Evolutionary conservation across 331 rosid genomes (phyloP), one percentile per base, ranked within the genome.

Genomic region (Malus hybrid): DNA sequence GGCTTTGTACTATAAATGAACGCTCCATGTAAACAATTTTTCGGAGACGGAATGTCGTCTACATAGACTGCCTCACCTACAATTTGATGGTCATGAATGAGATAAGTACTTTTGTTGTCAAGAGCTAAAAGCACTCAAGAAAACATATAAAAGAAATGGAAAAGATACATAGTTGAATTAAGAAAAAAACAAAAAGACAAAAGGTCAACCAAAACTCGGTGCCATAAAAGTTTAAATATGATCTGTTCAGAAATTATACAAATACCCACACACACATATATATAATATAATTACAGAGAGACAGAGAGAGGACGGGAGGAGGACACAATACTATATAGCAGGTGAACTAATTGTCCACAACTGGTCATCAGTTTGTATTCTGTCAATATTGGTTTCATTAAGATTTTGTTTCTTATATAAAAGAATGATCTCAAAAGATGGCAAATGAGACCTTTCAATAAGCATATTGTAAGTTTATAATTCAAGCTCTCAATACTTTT

Each of bases 21-120:
- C 33, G 97, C 87, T 67, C 97, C 99, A 63, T 92, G 73, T 16
- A 90, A 83, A 84, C 99, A 95, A 85, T 89, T 84, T 72, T 64
- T 22, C 4, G 97, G 97, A 24, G 99, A 87, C 26, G 97, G 97
- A 80, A 94, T 92, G 85, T 94, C 99, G 68, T 92, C 96, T 75
- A 92, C 95, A 68, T 73, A 94, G 33, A 92, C 84, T 83, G 99
- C 97, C 83, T 94, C 99, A 24, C 99, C 99, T 94, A 79, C 33
- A 66, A 56, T 24, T 72, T 76, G 61, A 71, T 32, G 32, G 22
- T 70, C 28, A 66, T 61, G 61, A 67, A 53, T 48, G 34, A 73
- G 64, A 29, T 53, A 42, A 53, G 65, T 22, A 36, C 13, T 73
- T 22, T 5, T 36, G 34, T 14, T 34, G 16, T 29, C 64, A 33